These are phyloP conservation scores for Sporothrix variecibatus DNA, from an alignment of 2,329 filamentous ascomycete genomes.

Conservation along the genomic window DNA sequence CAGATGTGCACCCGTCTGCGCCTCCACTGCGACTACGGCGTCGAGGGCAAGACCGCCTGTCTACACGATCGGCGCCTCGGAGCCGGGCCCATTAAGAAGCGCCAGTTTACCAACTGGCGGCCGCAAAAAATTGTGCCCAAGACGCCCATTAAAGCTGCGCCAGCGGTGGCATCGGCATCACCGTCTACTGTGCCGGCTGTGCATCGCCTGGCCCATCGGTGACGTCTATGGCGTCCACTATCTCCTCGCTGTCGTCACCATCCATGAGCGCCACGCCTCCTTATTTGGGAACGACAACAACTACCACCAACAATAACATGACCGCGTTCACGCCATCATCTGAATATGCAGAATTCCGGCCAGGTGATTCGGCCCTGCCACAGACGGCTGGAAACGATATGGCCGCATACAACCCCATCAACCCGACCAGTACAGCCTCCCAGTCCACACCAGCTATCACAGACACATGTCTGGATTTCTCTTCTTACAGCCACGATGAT, in stretches of 20 bases:
- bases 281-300: neutral
- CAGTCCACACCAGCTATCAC: neutral
- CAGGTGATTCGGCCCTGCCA: neutral
- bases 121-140: slow-evolving; percentile 18
- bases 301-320: neutral
- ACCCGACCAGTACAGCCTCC: neutral
- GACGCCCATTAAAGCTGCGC: neutral
- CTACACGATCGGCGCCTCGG: slow-evolving; percentile 13
- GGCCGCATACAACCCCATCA: neutral
- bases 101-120: slow-evolving; percentile 21
- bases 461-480: slow-evolving; percentile 5
- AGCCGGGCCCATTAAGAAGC: slow-evolving; percentile 21
- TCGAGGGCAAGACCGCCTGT: neutral
- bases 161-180: neutral
- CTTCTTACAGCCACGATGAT: neutral
- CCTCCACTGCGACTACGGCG: neutral
- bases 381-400: neutral
- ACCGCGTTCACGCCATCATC: neutral
- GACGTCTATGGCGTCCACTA: neutral
- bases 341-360: neutral
- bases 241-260: neutral
- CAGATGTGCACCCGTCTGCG: neutral
- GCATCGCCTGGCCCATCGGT: neutral
- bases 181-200: neutral
- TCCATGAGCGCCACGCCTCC: neutral